Evolutionary conservation across 192 early-diverging fungal species (phyloP), one percentile per base, ranked within the genome.

Genomic region (Backusella liffmaniae): DNA sequence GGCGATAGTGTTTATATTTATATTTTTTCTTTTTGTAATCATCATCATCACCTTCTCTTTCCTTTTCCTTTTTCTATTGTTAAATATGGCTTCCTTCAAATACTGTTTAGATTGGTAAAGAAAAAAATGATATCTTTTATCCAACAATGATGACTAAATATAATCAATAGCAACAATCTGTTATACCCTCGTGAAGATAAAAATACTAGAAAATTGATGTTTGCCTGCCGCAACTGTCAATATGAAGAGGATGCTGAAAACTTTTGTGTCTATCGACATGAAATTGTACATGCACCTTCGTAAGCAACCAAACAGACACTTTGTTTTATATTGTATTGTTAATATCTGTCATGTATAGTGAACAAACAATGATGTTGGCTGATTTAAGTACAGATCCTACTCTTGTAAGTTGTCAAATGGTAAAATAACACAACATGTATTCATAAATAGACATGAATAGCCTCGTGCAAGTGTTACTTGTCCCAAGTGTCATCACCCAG

Each of bases 151-250:
- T 32, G 32, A 3, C 41, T 65, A n/a, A 32, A 37, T 51, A 32
- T 18, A 18, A 30, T 73, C 36, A 16, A 30, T 70, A 90, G 94
- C 87, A 91, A 90, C 85, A 95, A 95, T 73, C 83, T 95, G 81
- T 85, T 95, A 74, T 94, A 95, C 77, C 94, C 94, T 67, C 85
- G 89, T 79, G 93, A 94, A 79, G 88, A 95, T 73, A 80, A 84
- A 34, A 75, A 72, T 6, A 81, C 67, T 46, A 87, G 85, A 18
- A 76, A 72, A 44, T 81, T 95, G 32, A 82, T 90, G 77, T 92
- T 88, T 78, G 92, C 92, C 16, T 95, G 94, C 80, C 88, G 93
- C 72, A 93, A 93, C 80, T 95, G 94, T 79, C 86, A 90, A 29
- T 89, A 88, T 72, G 82, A 90, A 77, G 94, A 95, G 62, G 84